phyloP scores from a whole-genome alignment of 306 rosid genomes.

The Acacia confusa region DNA sequence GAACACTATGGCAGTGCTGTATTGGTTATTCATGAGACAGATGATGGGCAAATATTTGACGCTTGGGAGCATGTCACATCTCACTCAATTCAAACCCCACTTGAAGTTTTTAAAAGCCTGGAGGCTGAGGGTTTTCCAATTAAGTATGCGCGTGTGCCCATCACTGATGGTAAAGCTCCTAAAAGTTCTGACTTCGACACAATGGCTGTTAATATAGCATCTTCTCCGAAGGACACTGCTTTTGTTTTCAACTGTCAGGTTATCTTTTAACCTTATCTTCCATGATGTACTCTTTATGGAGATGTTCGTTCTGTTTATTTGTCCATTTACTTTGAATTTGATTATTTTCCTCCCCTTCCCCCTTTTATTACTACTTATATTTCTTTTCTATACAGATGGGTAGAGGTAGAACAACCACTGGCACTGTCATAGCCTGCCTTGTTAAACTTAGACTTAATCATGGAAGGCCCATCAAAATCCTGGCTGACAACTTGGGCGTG shows the following conservation, averaged over 20 bases:
- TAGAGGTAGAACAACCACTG: slow-evolving; percentile 92
- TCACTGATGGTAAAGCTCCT: slow-evolving; percentile 94
- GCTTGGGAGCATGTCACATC: slow-evolving; percentile 82
- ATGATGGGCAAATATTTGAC: slow-evolving; percentile 75
- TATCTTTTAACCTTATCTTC: slow-evolving; percentile 29
- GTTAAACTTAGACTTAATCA: slow-evolving; percentile 81
- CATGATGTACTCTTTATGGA: slow-evolving; percentile 21
- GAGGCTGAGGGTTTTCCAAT: slow-evolving; percentile 80
- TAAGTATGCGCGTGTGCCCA: slow-evolving; percentile 93
- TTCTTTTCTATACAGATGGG: slow-evolving; percentile 70
- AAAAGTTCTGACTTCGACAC: slow-evolving; percentile 84
- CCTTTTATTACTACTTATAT: slow-evolving; percentile 22
- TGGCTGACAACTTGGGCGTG: slow-evolving; percentile 41
- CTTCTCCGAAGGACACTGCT: slow-evolving; percentile 77
- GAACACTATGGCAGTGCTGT: slow-evolving; percentile 74
- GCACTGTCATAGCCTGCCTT: slow-evolving; percentile 92
- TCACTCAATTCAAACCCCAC: slow-evolving; percentile 77
- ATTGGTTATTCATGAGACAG: slow-evolving; percentile 91
- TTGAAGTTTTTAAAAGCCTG: slow-evolving; percentile 76
- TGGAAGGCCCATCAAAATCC: slow-evolving; percentile 81
- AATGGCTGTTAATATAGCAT: slow-evolving; percentile 72
- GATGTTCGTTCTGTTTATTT: slow-evolving; percentile 8
- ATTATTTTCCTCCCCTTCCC: not conserved
- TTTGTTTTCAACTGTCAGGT: slow-evolving; percentile 97
- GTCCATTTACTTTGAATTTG: not conserved